These are phyloP conservation scores for Backusella macrospora DNA, from an alignment of 192 early-diverging fungal species.

Conservation along the genomic window DNA sequence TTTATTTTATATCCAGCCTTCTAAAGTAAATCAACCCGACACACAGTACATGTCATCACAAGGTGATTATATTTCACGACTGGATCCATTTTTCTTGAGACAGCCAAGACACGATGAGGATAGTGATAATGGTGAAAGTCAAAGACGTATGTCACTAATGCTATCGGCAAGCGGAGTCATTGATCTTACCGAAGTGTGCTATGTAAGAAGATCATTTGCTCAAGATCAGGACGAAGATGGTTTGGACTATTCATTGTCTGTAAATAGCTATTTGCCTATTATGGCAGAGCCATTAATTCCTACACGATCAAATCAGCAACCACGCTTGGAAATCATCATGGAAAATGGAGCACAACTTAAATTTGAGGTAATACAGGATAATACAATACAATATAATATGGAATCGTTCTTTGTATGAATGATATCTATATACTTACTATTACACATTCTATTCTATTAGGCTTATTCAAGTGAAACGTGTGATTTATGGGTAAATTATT, in stretches of 20 bases:
- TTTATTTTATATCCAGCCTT: conserved; percentile 20
- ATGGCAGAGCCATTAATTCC: neutral
- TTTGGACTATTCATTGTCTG: neutral
- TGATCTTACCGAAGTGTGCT: conserved; percentile 27
- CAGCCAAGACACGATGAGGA: neutral
- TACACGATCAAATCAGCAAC: neutral
- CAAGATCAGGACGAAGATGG: neutral
- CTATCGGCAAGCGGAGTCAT: conserved; percentile 6
- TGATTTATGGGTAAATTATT: conserved; percentile 34
- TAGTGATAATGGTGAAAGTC: neutral
- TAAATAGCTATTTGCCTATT: neutral
- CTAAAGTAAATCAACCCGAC: conserved; percentile 19
- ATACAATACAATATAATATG: neutral
- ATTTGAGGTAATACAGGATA: conserved; percentile 13
- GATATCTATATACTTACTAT: no score
- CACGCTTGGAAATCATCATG: conserved; percentile 33
- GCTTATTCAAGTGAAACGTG: conserved; percentile 18
- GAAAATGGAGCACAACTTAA: conserved; percentile 31
- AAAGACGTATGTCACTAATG: conserved; percentile 24
- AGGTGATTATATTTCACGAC: neutral
- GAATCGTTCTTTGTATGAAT: neutral
- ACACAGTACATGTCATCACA: neutral
- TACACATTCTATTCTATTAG: conserved; percentile 14
- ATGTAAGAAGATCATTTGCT: conserved; percentile 17
- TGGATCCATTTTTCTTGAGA: neutral